A percentile compares a stretch with the other conserved stretches of the same genome.
These are phyloP conservation scores for Eragrostis curvula DNA, from an alignment of 176 grass and related monocot species.

Conservation along the genomic window DNA sequence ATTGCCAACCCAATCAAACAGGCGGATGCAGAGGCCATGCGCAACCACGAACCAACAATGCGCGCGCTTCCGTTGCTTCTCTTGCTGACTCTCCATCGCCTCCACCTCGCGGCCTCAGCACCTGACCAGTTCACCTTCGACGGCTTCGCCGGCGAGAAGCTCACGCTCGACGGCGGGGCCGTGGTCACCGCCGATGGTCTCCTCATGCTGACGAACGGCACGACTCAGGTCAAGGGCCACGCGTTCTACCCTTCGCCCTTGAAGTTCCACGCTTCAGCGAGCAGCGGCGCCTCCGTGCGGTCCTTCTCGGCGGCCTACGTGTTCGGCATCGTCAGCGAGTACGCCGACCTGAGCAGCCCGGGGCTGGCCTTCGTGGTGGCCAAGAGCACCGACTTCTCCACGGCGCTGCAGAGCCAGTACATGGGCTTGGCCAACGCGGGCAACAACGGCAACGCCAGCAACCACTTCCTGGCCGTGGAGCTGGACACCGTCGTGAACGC, in stretches of 20 bases:
- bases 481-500: conserved; percentile 57
- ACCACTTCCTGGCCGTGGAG: conserved; percentile 60
- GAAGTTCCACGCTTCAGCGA: not conserved
- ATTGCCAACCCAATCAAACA: not conserved
- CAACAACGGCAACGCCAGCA: conserved; percentile 51
- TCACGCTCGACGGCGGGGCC: conserved; percentile 51
- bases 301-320: conserved; percentile 59
- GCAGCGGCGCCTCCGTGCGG: not conserved
- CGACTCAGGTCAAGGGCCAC: conserved; percentile 53
- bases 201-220: conserved; percentile 58
- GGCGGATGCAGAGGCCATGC: not conserved
- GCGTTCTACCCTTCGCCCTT: conserved; percentile 47
- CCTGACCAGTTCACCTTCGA: conserved; percentile 51
- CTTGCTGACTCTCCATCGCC: conserved; percentile 25
- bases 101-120: not conserved
- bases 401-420: conserved; percentile 54
- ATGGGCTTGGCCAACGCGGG: conserved; percentile 55
- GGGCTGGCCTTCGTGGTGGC: conserved; percentile 49
- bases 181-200: conserved; percentile 42
- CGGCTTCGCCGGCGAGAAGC: conserved; percentile 36
- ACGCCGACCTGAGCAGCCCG: conserved; percentile 49
- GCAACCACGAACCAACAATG: conserved; percentile 5
- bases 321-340: conserved; percentile 53
- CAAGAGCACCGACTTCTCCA: conserved; percentile 42
- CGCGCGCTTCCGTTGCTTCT: conserved; percentile 13